Base-by-base conservation (phyloP, 768 basidiomycete genomes). In the Suillus clintonianus region DNA sequence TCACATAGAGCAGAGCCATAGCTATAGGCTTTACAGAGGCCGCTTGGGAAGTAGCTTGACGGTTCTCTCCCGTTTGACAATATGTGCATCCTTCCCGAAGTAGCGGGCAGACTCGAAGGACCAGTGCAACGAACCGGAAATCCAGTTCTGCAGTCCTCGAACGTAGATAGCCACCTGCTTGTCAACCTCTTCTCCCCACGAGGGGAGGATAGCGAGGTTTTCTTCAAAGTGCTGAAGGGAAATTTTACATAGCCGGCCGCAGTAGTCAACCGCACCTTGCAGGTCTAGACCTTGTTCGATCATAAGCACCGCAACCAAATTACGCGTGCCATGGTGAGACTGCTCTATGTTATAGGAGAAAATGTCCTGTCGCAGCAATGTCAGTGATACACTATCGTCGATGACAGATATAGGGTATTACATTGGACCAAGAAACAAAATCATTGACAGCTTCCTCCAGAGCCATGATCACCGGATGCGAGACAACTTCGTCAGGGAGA, bases 51-150 rank as follows among this genome's bases (percentile, higher is more conserved):
- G 72, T 41, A 90, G 79, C 62, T 81, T 78, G 58, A 91, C 81
- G 63, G 82, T 32, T 37, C 86, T 78, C 61, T 80, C 75, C 67
- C 80, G 76, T 77, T 53, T 53, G 19, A 53, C 51, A 13, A n/a
- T 53, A 11, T 53, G 11, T 5, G 87, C 88, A 15, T 85, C 70
- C 45, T 77, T 75, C 17, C 88, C 90, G 70, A 91, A 91, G 70
- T 92, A 92, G 4, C 90, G 81, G 62, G 82, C 32, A 11, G 32
- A 6, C 34, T n/a, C 32, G 32, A 53, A 90, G 71, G 87, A 87
- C 90, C 90, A 92, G 62, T 89, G 84, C 42, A 90, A 74, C 43
- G 85, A 86, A 77, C 88, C 90, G 34, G 88, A 82, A 67, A 90
- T 88, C 90, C 89, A 90, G 27, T 27, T 4, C 27, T 27, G 27